These are phyloP conservation scores for Arabidopsis arenosa DNA, from an alignment of 345 rosid species.

Conservation along the genomic window DNA sequence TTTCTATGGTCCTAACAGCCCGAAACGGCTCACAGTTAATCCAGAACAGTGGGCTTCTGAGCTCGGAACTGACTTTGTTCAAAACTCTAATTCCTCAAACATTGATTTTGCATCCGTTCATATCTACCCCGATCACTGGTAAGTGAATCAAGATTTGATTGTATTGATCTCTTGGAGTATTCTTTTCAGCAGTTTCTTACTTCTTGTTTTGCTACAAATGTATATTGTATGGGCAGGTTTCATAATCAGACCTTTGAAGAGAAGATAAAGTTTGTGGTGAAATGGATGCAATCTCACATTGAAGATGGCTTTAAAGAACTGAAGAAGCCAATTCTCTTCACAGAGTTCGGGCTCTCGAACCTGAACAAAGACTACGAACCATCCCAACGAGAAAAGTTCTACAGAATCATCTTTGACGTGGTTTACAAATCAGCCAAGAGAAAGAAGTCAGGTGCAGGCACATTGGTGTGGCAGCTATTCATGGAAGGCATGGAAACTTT, in stretches of 20 bases:
- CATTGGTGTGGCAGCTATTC: slow-evolving; percentile 83
- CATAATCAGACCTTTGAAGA: slow-evolving; percentile 63
- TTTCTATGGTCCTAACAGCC: slow-evolving; percentile 75
- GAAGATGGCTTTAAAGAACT: slow-evolving; percentile 73
- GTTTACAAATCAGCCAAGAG: slow-evolving; percentile 63
- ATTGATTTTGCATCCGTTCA: slow-evolving; percentile 86
- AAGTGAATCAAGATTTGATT: slow-evolving; percentile 21
- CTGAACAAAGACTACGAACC: slow-evolving; percentile 65
- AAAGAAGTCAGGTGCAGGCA: slow-evolving; percentile 72
- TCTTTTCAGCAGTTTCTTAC: background rate
- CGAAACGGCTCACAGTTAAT: slow-evolving; percentile 68
- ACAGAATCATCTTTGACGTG: slow-evolving; percentile 57
- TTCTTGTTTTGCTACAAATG: background rate
- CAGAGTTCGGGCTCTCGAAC: slow-evolving; percentile 79
- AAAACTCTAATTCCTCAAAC: slow-evolving; percentile 54
- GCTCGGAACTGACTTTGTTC: slow-evolving; percentile 80
- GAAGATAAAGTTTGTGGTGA: slow-evolving; percentile 56
- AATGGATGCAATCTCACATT: slow-evolving; percentile 81
- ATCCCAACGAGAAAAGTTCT: slow-evolving; percentile 58
- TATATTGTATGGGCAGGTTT: slow-evolving; percentile 50
- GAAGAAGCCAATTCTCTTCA: slow-evolving; percentile 70
- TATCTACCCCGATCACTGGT: slow-evolving; percentile 88
- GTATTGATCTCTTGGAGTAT: background rate
- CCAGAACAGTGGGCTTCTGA: slow-evolving; percentile 74
- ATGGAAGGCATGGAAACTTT: slow-evolving; percentile 90